Conservation (phyloP, 441 rosid genomes). For the Adansonia gregorii region DNA sequence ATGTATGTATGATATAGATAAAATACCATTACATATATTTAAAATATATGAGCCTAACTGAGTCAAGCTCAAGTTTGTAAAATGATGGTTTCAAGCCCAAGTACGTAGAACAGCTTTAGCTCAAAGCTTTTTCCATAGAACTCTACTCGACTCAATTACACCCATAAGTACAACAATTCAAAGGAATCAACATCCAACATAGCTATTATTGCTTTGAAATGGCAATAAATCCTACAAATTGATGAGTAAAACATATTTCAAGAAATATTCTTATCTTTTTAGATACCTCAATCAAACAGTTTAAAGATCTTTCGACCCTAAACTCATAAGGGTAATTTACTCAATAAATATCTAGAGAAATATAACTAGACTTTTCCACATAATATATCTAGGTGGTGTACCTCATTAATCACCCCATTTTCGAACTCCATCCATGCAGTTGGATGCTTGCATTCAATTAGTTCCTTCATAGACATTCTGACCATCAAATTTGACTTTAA, state of each 20-base stretch:
- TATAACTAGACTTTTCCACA: neutral
- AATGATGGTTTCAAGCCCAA: neutral
- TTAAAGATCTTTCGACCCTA: neutral
- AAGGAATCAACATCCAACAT: neutral
- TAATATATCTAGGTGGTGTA: constrained; percentile 24
- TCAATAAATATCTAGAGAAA: neutral
- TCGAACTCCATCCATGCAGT: constrained; percentile 89
- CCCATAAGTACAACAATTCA: neutral
- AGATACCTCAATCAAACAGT: neutral
- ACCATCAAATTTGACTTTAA: constrained; percentile 31
- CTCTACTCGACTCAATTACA: neutral
- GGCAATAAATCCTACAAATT: constrained; percentile 5
- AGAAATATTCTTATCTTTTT: neutral
- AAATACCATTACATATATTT: neutral
- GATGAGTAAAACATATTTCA: neutral
- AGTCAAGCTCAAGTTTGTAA: neutral
- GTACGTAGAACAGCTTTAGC: neutral
- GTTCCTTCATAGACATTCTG: constrained; percentile 80
- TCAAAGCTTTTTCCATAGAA: neutral
- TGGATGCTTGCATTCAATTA: constrained; percentile 79
- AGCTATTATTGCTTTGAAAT: constrained; percentile 9
- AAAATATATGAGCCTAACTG: neutral
- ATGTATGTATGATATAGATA: neutral
- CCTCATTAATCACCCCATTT: constrained; percentile 85
- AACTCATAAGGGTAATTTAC: neutral